A percentile compares a stretch with the other conserved stretches of the same genome.
These are phyloP conservation scores for Chenopodium album DNA, from an alignment of 148 eudicot genomes.

Conservation along the genomic window DNA sequence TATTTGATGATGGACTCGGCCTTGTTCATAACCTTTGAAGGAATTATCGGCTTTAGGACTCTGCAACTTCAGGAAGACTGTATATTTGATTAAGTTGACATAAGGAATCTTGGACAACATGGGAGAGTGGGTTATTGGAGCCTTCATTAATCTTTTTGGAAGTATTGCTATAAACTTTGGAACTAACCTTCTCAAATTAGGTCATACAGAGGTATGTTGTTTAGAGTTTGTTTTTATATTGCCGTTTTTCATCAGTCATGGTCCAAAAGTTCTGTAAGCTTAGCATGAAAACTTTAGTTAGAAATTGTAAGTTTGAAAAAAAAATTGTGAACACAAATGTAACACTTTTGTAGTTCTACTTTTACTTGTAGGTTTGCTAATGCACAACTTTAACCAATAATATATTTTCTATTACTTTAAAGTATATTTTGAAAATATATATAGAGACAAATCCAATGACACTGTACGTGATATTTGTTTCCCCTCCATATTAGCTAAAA, in stretches of 20 bases:
- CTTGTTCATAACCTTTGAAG: slow-evolving; percentile 24
- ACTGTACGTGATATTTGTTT: too few species aligned
- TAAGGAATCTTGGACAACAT: slow-evolving; percentile 39
- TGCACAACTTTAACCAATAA: too few species aligned
- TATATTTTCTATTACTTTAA: too few species aligned
- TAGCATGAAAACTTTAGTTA: slow-evolving; percentile 3
- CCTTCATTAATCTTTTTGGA: slow-evolving; percentile 87
- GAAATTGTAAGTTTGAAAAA: not conserved
- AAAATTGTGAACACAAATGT: not conserved
- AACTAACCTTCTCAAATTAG: slow-evolving; percentile 93
- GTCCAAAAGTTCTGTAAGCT: not conserved
- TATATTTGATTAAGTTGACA: not conserved
- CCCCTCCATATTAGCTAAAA: too few species aligned
- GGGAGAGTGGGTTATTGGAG: slow-evolving; percentile 99
- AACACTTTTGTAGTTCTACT: not conserved
- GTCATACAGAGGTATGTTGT: slow-evolving; percentile 81
- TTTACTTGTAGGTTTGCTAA: too few species aligned
- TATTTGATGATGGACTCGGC: slow-evolving; percentile 25
- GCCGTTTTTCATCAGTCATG: not conserved
- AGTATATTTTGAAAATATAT: too few species aligned
- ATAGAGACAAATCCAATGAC: too few species aligned
- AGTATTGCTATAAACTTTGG: slow-evolving; percentile 97
- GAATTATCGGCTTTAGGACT: slow-evolving; percentile 16
- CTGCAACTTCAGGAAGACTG: slow-evolving; percentile 20
- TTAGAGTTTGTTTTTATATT: not conserved